Evolutionary conservation across 495 filamentous ascomycete genomes (phyloP), one percentile per base, ranked within the genome.

Genomic region (Thermothielavioides terrestris): DNA sequence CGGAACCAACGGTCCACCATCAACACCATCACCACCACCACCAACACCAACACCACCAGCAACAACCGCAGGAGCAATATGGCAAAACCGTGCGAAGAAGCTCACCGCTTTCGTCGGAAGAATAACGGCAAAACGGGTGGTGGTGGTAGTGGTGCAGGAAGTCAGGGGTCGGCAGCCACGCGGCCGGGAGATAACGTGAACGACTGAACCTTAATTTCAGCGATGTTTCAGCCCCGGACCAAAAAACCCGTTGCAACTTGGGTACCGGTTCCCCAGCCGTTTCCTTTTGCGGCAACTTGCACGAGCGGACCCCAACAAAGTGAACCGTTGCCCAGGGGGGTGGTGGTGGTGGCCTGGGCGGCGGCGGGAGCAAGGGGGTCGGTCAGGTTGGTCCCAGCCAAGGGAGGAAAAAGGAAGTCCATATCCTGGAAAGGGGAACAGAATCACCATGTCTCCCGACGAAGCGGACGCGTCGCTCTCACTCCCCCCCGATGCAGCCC

Each of bases 191-290:
- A 61, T 51, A 61, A 60, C 47, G 60, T 61, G 44, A 61, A 58
- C 53, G 58, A 61, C 51, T 63, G 64, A 64, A 64, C 63, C 55
- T 63, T 65, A 67, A 65, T 67, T 61, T 65, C 55, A 63, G 7
- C 57, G 23, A 53, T 62, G 64, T 67, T 67, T 67, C 64, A 67
- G 62, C 62, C 62, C 41, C 10, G 37, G 22, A 10, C 50, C 50
- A 48, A 54, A n/a, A n/a, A n/a, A 49, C 54, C 41, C 42, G 22
- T 51, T 50, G 34, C 20, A 50, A 51, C 25, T 51, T 56, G 42
- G 57, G 18, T 28, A 7, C 22, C 28, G 17, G 11, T 23, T 21
- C 27, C 32, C 10, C 7, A n/a, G n/a, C 20, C 49, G 39, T 39
- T 50, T 48, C 49, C 52, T 9, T 32, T 55, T 53, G 25, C 35